Conservation (phyloP, 805 yeast species). For the Yamadazyma akitaensis region DNA sequence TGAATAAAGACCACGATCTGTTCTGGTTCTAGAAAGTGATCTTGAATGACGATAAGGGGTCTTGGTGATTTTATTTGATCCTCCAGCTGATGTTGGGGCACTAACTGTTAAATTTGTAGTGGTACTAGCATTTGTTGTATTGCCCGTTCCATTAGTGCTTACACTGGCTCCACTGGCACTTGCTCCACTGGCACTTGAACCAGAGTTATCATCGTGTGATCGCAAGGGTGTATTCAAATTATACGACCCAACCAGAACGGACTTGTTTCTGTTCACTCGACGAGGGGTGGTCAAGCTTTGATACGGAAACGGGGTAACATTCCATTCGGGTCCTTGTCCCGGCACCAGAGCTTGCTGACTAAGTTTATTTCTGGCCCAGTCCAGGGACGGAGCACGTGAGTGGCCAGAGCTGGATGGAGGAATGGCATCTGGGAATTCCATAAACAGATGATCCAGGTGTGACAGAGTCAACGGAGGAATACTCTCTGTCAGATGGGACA, state of each 20-base stretch:
- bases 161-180: not conserved
- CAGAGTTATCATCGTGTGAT: not conserved
- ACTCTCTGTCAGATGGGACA: constrained; percentile 27
- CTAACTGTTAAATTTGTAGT: not conserved
- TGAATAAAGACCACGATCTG: constrained; percentile 30
- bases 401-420: not conserved
- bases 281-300: constrained; percentile 1
- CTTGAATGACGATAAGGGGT: constrained; percentile 41
- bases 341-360: too few relatives aligned
- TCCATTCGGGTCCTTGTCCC: not conserved
- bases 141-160: not conserved
- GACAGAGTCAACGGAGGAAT: constrained; percentile 36
- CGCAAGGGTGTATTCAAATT: not conserved
- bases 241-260: not conserved
- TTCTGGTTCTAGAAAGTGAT: constrained; percentile 38
- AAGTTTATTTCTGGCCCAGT: not conserved
- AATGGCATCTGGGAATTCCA: not conserved
- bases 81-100: constrained; percentile 9
- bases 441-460: constrained; percentile 25
- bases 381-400: not conserved
- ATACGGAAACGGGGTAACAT: not conserved
- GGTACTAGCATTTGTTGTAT: not conserved
- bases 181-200: not conserved
- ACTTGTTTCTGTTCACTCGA: not conserved
- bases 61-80: constrained; percentile 25